These are phyloP conservation scores for Pestalotiopsis sp. DNA, from an alignment of 2,329 filamentous ascomycete species.

Conservation along the genomic window DNA sequence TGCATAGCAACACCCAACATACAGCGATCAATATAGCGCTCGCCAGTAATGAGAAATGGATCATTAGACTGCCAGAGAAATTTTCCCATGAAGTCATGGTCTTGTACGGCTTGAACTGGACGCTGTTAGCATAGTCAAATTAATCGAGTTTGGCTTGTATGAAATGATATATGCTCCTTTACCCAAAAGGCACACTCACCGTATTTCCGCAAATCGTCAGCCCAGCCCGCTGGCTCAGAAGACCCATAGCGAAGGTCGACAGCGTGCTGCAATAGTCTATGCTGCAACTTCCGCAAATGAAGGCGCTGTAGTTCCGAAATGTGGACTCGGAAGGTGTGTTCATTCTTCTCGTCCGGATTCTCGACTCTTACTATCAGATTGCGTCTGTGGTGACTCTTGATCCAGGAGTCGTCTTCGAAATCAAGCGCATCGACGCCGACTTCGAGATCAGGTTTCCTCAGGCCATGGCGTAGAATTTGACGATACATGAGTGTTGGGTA, in stretches of 20 bases:
- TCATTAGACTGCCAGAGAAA: slow-evolving; percentile 10
- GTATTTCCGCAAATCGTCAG: slow-evolving; percentile 13
- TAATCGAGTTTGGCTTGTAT: neutral
- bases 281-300: slow-evolving; percentile 17
- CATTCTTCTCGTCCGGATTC: neutral
- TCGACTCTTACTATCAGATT: neutral
- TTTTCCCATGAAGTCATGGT: slow-evolving; percentile 23
- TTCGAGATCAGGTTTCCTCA: neutral
- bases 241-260: neutral
- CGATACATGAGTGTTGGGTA: no score
- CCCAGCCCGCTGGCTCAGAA: neutral
- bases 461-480: no score
- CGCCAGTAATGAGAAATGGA: slow-evolving; percentile 20
- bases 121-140: neutral
- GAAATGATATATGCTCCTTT: neutral
- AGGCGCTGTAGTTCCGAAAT: slow-evolving; percentile 20
- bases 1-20: slow-evolving; percentile 4
- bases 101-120: slow-evolving; percentile 18
- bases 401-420: neutral
- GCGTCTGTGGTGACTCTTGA: neutral
- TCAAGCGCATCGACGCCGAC: neutral
- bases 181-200: neutral
- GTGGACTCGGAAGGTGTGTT: slow-evolving; percentile 14
- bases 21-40: slow-evolving; percentile 17
- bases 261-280: slow-evolving; percentile 14